Percentiles rank a stretch among this genome's conserved stretches.
Evolutionary conservation across 2,329 filamentous ascomycete genomes (phyloP).

Genomic region (Ilyonectria mors-panacis): DNA sequence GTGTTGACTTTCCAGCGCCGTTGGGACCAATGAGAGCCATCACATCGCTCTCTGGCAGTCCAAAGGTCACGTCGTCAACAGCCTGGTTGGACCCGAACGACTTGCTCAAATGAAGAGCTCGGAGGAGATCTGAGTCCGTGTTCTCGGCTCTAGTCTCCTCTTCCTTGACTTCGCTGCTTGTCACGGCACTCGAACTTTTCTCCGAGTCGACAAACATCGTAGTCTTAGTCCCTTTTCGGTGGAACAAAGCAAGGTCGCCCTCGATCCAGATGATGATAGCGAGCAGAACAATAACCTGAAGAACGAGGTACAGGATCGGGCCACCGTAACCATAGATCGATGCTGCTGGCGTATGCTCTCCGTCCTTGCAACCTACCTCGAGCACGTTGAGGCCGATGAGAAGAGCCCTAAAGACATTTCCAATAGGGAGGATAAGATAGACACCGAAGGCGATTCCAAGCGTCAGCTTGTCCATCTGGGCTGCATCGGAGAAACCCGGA

Average conservation of each 20-base stretch:
- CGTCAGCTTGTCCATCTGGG: conserved; percentile 28
- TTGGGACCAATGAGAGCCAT: conserved; percentile 84
- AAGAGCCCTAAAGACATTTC: conserved; percentile 75
- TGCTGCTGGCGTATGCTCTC: conserved; percentile 73
- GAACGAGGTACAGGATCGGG: conserved; percentile 82
- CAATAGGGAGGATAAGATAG: conserved; percentile 46
- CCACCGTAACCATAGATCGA: conserved; percentile 80
- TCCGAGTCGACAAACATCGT: conserved; percentile 28
- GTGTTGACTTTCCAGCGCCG: conserved; percentile 87
- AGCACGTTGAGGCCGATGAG: conserved; percentile 85
- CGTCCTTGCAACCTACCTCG: conserved; percentile 77
- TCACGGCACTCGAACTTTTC: conserved; percentile 31
- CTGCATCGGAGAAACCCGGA: conserved; percentile 30
- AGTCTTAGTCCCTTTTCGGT: conserved; percentile 56
- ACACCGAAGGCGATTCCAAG: conserved; percentile 35
- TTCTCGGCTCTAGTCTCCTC: conserved; percentile 47
- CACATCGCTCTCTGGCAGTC: conserved; percentile 77
- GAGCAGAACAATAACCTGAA: conserved; percentile 79
- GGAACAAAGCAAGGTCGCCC: conserved; percentile 68
- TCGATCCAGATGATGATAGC: conserved; percentile 82
- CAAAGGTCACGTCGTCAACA: conserved; percentile 80
- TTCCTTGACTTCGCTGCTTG: conserved; percentile 47
- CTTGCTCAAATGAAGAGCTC: conserved; percentile 78
- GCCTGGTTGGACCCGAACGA: conserved; percentile 75
- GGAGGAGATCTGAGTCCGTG: conserved; percentile 63